Evolutionary conservation across 257 asterid species (phyloP), one percentile per base, ranked within the genome.

Genomic region (Solanum pimpinellifolium): DNA sequence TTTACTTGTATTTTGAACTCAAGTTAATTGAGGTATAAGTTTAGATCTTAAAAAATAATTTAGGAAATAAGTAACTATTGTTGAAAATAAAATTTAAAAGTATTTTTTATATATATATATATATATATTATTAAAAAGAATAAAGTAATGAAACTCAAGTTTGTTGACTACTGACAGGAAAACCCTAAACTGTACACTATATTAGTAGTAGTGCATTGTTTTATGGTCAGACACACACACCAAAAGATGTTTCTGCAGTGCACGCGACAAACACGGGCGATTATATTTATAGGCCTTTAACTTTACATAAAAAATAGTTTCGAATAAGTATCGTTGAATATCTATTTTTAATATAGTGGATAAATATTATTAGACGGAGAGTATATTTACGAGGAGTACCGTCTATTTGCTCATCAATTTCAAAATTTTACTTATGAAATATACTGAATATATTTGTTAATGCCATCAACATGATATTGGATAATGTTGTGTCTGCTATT

Each of bases 261-360:
- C 92, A 92, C 95, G 95, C 94, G 96, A 91, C 91, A 92, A 92
- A 93, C 87, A 88, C 93, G 94, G 95, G 93, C 82, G 83, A 73
- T 33, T 23, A 37, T 44, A 44, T 62, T 7, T 56, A 20, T 44
- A 44, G 3, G 12, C 0, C 4, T 56, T 7, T 56, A 56, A 20
- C 66, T 56, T 56, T 56, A 20, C 11, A 39, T 39, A 37, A 37
- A 37, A 37, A 37, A 37, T 35, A 35, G 7, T 4, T 35, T 37
- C 1, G 7, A 35, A 35, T 33, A 35, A 37, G 7, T 1, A 37
- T 37, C 7, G 7, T 35, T 5, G 1, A 1, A 37, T 5, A 37
- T 37, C 0, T 37, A 37, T 37, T 37, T 37, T 37, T 37, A 37
- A 5, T 37, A 37, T 37, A 37, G 39, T 37, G 7, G 7, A 37